A percentile compares a stretch with the other conserved stretches of the same genome.
Evolutionary conservation across 2,329 filamentous ascomycete genomes (phyloP).

Genomic region (Hypoxylon sp.): DNA sequence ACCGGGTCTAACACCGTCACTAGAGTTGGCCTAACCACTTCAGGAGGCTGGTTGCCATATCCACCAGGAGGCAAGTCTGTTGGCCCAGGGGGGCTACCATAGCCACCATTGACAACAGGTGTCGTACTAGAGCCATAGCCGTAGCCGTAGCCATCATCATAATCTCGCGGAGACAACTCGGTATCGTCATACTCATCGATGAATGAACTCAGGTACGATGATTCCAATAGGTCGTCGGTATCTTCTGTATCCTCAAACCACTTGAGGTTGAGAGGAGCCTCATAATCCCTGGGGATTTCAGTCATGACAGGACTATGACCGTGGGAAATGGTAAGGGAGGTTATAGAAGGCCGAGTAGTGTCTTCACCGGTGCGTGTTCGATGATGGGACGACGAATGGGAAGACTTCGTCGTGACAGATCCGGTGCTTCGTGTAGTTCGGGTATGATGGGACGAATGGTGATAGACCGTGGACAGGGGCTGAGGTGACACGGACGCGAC

Average conservation of each 20-base stretch:
- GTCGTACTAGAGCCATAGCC: conserved; percentile 23
- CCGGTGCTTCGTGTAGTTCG: conserved; percentile 14
- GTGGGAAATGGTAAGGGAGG: neutral
- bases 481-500: neutral
- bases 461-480: conserved; percentile 14
- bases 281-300: conserved; percentile 1
- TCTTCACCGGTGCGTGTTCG: conserved; percentile 24
- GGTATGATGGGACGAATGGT: conserved; percentile 1
- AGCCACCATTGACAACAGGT: conserved; percentile 32
- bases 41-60: conserved; percentile 35
- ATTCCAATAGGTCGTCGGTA: neutral
- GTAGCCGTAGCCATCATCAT: conserved; percentile 39
- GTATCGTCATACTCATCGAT: neutral
- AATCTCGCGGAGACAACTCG: conserved; percentile 28
- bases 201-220: neutral
- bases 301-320: conserved; percentile 29
- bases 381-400: neutral
- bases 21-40: conserved; percentile 13
- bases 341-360: conserved; percentile 11
- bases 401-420: neutral
- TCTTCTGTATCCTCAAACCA: neutral
- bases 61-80: conserved; percentile 35
- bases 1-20: conserved; percentile 20
- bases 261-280: neutral
- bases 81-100: conserved; percentile 30